Evolutionary conservation across 495 filamentous ascomycete species (phyloP).

Genomic region (Xylaria flabelliformis): DNA sequence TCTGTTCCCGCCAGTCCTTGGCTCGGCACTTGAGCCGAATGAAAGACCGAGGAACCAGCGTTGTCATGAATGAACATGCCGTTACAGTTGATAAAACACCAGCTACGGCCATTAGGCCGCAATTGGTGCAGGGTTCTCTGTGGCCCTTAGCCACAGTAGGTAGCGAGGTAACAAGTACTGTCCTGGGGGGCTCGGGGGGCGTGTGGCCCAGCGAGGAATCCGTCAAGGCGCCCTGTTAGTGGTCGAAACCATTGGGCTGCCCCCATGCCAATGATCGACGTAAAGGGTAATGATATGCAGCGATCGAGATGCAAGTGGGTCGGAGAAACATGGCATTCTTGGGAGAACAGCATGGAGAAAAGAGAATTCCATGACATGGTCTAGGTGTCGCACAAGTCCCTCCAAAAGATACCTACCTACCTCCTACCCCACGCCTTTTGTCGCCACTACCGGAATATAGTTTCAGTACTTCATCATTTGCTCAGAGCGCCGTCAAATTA

Average conservation of each 20-base stretch:
- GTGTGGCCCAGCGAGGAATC: conserved; percentile 12
- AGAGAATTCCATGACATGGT: conserved; percentile 36
- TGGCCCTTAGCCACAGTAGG: not conserved
- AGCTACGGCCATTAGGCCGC: not conserved
- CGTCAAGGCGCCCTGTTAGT: conserved; percentile 8
- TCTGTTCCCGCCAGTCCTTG: not conserved
- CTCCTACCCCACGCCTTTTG: conserved; percentile 23
- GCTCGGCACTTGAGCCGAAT: conserved; percentile 3
- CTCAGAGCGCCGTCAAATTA: conserved; percentile 13
- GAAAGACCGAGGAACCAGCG: not conserved
- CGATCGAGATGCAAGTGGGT: conserved; percentile 40
- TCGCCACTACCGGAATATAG: not conserved
- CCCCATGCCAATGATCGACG: conserved; percentile 27
- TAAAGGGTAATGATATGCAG: conserved; percentile 29
- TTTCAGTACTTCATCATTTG: conserved; percentile 2
- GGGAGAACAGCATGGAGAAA: conserved; percentile 35
- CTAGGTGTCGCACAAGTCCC: conserved; percentile 33
- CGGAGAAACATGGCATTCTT: conserved; percentile 38
- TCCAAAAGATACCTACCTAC: conserved; percentile 3
- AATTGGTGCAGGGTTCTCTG: conserved; percentile 13
- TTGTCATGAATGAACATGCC: not conserved
- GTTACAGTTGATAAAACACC: not conserved
- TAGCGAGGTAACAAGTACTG: conserved; percentile 5
- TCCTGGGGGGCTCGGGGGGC: conserved; percentile 12
- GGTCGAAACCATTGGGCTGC: conserved; percentile 23